Conservation (phyloP, 2,329 filamentous ascomycete genomes). For the Claviceps capensis region DNA sequence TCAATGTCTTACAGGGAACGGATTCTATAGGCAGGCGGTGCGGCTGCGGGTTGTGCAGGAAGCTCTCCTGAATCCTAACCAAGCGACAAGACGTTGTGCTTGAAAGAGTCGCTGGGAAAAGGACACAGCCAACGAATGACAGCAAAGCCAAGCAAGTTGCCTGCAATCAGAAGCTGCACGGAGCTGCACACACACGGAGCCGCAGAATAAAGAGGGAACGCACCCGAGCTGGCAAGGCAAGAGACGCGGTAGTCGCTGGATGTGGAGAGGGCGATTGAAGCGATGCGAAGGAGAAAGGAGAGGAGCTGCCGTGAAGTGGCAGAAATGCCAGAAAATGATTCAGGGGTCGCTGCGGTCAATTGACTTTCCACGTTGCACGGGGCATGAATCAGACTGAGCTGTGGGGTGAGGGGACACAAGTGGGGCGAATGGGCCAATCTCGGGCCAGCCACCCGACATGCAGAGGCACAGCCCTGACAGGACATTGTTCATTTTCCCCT, state of each 20-base stretch:
- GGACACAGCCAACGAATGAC: background rate
- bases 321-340: background rate
- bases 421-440: background rate
- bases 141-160: background rate
- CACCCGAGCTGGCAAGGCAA: constrained; percentile 3
- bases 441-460: background rate
- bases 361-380: background rate
- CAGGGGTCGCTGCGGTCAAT: constrained; percentile 1
- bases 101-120: background rate
- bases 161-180: background rate
- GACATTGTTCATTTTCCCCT: no score
- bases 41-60: background rate
- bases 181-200: background rate
- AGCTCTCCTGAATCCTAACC: background rate
- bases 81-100: background rate
- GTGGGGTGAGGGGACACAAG: background rate
- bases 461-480: background rate
- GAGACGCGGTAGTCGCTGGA: background rate
- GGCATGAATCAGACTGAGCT: background rate
- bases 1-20: constrained; percentile 2
- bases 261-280: background rate
- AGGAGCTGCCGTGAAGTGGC: background rate
- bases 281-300: background rate
- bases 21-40: background rate
- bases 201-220: background rate